Percentiles rank a stretch among this genome's conserved stretches.
Conservation (phyloP, 495 filamentous ascomycete species). For the Entonaema liquescens region DNA sequence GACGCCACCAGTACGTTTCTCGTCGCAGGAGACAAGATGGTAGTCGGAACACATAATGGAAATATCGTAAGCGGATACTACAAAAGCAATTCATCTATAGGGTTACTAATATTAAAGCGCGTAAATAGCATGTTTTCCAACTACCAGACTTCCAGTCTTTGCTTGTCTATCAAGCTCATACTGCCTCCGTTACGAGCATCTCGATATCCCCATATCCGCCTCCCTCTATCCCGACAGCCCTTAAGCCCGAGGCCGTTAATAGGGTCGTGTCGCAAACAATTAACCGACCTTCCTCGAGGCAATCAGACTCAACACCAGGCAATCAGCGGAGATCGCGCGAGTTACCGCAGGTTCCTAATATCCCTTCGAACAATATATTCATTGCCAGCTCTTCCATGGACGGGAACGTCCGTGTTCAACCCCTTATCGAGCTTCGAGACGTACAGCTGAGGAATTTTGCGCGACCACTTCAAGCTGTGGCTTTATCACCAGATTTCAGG, state of each 20-base stretch:
- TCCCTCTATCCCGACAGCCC: slow-evolving; percentile 63
- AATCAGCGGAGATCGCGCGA: slow-evolving; percentile 58
- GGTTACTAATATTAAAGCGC: not conserved
- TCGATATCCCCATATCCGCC: slow-evolving; percentile 92
- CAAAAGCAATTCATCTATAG: not conserved
- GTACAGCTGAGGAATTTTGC: slow-evolving; percentile 93
- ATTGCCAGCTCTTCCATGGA: slow-evolving; percentile 95
- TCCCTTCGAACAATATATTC: slow-evolving; percentile 85
- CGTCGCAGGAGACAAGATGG: slow-evolving; percentile 95
- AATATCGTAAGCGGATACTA: slow-evolving; percentile 79
- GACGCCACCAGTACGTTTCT: slow-evolving; percentile 92
- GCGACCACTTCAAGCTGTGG: slow-evolving; percentile 86
- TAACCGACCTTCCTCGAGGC: slow-evolving; percentile 57
- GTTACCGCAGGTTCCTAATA: slow-evolving; percentile 64
- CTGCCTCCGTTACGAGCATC: slow-evolving; percentile 85
- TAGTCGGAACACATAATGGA: slow-evolving; percentile 95
- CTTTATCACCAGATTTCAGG: slow-evolving; percentile 91
- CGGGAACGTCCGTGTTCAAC: slow-evolving; percentile 90
- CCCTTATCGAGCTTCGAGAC: slow-evolving; percentile 76
- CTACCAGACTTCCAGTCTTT: slow-evolving; percentile 80
- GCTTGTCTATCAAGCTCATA: slow-evolving; percentile 88
- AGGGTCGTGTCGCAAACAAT: slow-evolving; percentile 56
- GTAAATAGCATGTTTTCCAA: slow-evolving; percentile 78
- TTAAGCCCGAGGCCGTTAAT: slow-evolving; percentile 61
- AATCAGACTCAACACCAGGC: slow-evolving; percentile 61